Evolutionary conservation across 2,329 filamentous ascomycete species (phyloP).

Genomic region (Sporothrix humicola): DNA sequence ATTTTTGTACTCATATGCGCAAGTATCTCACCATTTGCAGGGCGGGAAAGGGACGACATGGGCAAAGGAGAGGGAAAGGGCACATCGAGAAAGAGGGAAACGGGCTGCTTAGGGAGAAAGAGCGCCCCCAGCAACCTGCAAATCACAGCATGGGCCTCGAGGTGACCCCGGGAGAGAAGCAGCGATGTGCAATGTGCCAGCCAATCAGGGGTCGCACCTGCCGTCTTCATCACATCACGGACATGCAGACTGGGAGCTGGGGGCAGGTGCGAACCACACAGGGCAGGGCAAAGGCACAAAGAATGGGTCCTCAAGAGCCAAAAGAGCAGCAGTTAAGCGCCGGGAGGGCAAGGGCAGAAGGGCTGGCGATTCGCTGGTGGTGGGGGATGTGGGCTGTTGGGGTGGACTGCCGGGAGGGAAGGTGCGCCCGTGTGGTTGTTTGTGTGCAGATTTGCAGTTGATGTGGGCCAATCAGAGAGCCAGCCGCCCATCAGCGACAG

Average conservation of each 20-base stretch:
- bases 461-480: conserved; percentile 22
- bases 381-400: conserved; percentile 1
- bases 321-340: conserved; percentile 16
- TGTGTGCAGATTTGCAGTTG: conserved; percentile 2
- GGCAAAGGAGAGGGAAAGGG: neutral
- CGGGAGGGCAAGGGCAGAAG: conserved; percentile 10
- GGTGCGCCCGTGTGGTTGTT: conserved; percentile 10
- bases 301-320: neutral
- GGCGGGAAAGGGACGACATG: neutral
- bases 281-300: neutral
- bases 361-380: conserved; percentile 26
- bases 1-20: neutral
- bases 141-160: neutral
- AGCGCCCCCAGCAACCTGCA: neutral
- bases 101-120: neutral
- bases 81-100: neutral
- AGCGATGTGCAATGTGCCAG: conserved; percentile 29
- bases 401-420: conserved; percentile 8
- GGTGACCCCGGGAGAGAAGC: conserved; percentile 1
- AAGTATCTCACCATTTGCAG: neutral
- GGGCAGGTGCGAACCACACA: conserved; percentile 11
- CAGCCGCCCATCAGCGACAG: neutral
- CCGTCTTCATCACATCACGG: conserved; percentile 32
- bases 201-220: conserved; percentile 32
- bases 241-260: conserved; percentile 12